A percentile compares a stretch with the other conserved stretches of the same genome.
Evolutionary conservation across 2,329 filamentous ascomycete species (phyloP).

Genomic region (Cordyceps farinosa): DNA sequence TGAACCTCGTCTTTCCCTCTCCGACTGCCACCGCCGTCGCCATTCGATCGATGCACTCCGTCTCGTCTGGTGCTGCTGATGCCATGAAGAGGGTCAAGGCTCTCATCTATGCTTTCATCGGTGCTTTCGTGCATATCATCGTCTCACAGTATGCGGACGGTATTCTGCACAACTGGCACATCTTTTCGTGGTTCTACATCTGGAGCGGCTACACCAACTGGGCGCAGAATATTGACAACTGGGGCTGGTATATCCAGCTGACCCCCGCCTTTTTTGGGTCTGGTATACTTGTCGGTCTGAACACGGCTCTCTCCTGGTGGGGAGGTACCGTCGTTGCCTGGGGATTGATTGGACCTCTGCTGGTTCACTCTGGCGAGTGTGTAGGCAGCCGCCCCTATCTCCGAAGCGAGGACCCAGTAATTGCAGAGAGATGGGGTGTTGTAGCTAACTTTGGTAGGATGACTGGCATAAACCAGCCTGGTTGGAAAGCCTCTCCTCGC

Average conservation of each 20-base stretch:
- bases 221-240: constrained; percentile 54
- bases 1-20: constrained; percentile 57
- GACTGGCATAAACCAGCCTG: constrained; percentile 26
- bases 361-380: constrained; percentile 48
- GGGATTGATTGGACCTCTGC: constrained; percentile 47
- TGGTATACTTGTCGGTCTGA: constrained; percentile 48
- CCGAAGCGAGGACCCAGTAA: constrained; percentile 23
- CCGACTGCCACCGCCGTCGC: constrained; percentile 58
- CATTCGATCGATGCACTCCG: constrained; percentile 60
- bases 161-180: constrained; percentile 57
- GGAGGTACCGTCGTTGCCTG: constrained; percentile 53
- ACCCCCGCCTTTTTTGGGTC: constrained; percentile 60
- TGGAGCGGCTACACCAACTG: constrained; percentile 50
- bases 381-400: constrained; percentile 36
- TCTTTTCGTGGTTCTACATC: constrained; percentile 52
- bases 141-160: constrained; percentile 57
- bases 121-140: constrained; percentile 50
- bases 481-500: constrained; percentile 34
- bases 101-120: constrained; percentile 47
- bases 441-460: constrained; percentile 32
- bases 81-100: constrained; percentile 57
- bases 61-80: constrained; percentile 46
- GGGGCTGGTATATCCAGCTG: constrained; percentile 58
- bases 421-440: constrained; percentile 29
- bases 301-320: constrained; percentile 56